A percentile compares a stretch with the other conserved stretches of the same genome.
Conservation (phyloP, 2,329 filamentous ascomycete genomes). For the Phialophora verrucosa region DNA sequence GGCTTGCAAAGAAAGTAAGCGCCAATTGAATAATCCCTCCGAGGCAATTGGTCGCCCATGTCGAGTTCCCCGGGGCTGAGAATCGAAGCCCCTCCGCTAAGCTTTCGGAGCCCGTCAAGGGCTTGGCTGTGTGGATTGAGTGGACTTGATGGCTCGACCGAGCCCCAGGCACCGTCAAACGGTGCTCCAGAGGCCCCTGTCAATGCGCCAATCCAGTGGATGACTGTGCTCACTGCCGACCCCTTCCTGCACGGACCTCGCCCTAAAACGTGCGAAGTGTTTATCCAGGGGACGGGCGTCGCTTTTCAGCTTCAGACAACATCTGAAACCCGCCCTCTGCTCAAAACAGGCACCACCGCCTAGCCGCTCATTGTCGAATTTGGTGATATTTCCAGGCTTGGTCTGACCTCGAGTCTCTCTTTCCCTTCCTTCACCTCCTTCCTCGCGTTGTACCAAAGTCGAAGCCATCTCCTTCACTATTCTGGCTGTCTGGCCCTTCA, state of each 20-base stretch:
- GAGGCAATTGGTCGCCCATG: slow-evolving; percentile 11
- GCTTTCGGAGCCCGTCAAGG: slow-evolving; percentile 28
- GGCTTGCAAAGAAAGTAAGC: slow-evolving; percentile 11
- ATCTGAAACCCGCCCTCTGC: slow-evolving; percentile 22
- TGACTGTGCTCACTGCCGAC: not conserved
- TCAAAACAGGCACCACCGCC: slow-evolving; percentile 22
- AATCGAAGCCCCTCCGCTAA: slow-evolving; percentile 12
- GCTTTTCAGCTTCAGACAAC: slow-evolving; percentile 23
- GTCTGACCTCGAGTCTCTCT: slow-evolving; percentile 10
- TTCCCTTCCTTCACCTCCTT: slow-evolving; percentile 6
- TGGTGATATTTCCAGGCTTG: slow-evolving; percentile 14
- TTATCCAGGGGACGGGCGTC: slow-evolving; percentile 9
- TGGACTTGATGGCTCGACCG: not conserved
- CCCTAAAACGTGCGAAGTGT: not conserved
- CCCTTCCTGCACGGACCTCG: slow-evolving; percentile 2
- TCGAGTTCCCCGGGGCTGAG: not conserved
- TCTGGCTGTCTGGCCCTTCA: not conserved
- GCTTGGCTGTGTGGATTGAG: slow-evolving; percentile 4
- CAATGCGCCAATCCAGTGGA: slow-evolving; percentile 7
- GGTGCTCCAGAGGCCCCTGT: slow-evolving; percentile 15
- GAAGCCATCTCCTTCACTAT: not conserved
- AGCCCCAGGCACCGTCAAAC: slow-evolving; percentile 10
- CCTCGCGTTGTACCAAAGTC: slow-evolving; percentile 1
- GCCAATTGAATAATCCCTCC: slow-evolving; percentile 13
- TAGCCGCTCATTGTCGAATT: slow-evolving; percentile 13